These are phyloP conservation scores for Saccharomyces paradoxus DNA, from an alignment of 805 yeast genomes.

Conservation along the genomic window DNA sequence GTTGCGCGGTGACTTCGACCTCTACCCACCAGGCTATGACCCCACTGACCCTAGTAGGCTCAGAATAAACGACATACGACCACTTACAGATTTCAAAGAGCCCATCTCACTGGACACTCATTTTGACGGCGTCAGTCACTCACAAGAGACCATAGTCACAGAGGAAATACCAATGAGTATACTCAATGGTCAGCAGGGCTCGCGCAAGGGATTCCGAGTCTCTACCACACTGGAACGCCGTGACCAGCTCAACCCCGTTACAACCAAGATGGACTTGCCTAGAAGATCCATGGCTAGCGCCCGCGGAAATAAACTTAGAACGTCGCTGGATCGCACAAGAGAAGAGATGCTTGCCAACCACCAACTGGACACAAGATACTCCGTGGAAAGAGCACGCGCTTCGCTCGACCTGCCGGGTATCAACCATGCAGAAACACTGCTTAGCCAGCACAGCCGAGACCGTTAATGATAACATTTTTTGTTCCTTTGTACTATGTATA, in stretches of 20 bases:
- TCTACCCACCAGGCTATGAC: slow-evolving; percentile 61
- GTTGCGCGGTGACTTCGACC: slow-evolving; percentile 54
- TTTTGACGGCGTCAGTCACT: slow-evolving; percentile 7
- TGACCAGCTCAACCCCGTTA: background rate
- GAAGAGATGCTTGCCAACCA: slow-evolving; percentile 31
- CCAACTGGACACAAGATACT: slow-evolving; percentile 32
- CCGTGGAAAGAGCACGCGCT: slow-evolving; percentile 35
- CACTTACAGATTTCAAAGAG: background rate
- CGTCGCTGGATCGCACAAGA: slow-evolving; percentile 35
- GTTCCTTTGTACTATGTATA: background rate
- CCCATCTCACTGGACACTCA: slow-evolving; percentile 19
- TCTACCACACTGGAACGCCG: background rate
- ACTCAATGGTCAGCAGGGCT: slow-evolving; percentile 16
- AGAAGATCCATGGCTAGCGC: slow-evolving; percentile 10
- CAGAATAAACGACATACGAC: slow-evolving; percentile 38
- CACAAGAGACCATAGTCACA: slow-evolving; percentile 27
- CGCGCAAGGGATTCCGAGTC: slow-evolving; percentile 10
- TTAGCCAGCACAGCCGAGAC: background rate
- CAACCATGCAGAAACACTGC: slow-evolving; percentile 30
- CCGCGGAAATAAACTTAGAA: slow-evolving; percentile 23
- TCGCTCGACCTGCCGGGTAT: slow-evolving; percentile 37
- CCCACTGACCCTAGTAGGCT: slow-evolving; percentile 73
- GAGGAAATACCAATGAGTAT: slow-evolving; percentile 35
- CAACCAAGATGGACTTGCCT: background rate
- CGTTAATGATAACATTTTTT: background rate